These are phyloP conservation scores for Aspergillus ostianus DNA, from an alignment of 495 filamentous ascomycete species.

Conservation along the genomic window DNA sequence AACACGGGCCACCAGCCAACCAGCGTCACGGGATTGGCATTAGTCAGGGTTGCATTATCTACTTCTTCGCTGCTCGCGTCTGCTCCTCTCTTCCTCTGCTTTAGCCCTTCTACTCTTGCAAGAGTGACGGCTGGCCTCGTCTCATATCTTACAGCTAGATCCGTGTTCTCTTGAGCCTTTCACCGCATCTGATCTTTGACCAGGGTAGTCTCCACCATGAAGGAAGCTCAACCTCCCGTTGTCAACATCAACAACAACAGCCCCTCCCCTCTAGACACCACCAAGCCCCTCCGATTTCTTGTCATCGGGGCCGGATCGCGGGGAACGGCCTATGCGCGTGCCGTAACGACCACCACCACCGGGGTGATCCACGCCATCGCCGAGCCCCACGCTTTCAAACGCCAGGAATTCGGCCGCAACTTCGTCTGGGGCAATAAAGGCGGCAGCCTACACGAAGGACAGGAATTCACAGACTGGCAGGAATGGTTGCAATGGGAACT, in stretches of 20 bases:
- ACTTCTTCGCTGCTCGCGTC: neutral
- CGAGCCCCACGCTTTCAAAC: conserved; percentile 78
- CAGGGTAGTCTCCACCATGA: conserved; percentile 21
- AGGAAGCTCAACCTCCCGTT: conserved; percentile 22
- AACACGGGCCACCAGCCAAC: neutral
- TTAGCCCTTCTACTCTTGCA: neutral
- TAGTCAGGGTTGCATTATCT: neutral
- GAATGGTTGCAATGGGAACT: conserved; percentile 67
- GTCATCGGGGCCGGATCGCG: conserved; percentile 88
- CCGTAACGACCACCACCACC: conserved; percentile 57
- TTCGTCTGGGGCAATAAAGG: conserved; percentile 62
- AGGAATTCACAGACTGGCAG: conserved; percentile 71
- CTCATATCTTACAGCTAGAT: neutral
- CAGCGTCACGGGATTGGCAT: neutral
- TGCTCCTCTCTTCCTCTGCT: neutral
- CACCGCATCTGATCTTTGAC: neutral
- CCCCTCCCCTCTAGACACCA: neutral
- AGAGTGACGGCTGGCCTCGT: neutral
- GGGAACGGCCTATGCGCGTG: conserved; percentile 71
- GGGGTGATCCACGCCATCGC: conserved; percentile 72
- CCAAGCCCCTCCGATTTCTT: conserved; percentile 52
- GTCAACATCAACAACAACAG: neutral
- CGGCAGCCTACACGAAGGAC: conserved; percentile 43
- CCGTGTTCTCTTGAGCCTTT: neutral
- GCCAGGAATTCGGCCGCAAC: conserved; percentile 60